These are phyloP conservation scores for Polysphondylium violaceum DNA, from an alignment of 78 protist genomes.

Conservation along the genomic window DNA sequence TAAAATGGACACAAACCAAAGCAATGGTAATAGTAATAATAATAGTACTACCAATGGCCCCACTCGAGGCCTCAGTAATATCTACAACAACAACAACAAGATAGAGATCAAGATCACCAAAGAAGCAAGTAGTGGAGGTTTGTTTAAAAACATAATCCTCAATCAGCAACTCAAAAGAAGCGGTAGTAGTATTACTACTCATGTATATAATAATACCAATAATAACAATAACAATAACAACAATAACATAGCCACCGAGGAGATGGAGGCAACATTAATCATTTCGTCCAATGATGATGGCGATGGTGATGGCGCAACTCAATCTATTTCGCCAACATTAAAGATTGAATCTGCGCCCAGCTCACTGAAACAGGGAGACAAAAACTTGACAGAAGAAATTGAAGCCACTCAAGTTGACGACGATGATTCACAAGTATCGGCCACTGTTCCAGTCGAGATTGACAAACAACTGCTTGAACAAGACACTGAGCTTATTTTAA, in stretches of 20 bases:
- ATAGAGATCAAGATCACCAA: background rate
- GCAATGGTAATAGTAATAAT: background rate
- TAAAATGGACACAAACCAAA: background rate
- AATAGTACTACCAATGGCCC: background rate
- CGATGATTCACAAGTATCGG: too few relatives aligned
- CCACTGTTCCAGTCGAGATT: too few relatives aligned
- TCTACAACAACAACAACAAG: background rate
- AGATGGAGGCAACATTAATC: slow-evolving; percentile 10
- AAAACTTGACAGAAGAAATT: too few relatives aligned
- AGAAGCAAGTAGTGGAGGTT: background rate
- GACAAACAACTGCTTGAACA: too few relatives aligned
- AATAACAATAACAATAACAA: background rate
- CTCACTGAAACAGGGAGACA: too few relatives aligned
- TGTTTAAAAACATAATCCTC: background rate
- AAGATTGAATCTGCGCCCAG: too few relatives aligned
- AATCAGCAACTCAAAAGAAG: background rate
- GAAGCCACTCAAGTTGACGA: too few relatives aligned
- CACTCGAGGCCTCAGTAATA: background rate
- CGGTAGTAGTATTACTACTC: background rate
- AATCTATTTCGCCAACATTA: too few relatives aligned
- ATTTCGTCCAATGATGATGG: background rate
- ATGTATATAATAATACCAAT: background rate
- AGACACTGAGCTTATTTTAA: too few relatives aligned
- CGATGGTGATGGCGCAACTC: background rate
- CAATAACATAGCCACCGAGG: background rate